A percentile compares a stretch with the other conserved stretches of the same genome.
These are phyloP conservation scores for Rhodotorula sp. DNA, from an alignment of 1,284 basidiomycete genomes.

Conservation along the genomic window DNA sequence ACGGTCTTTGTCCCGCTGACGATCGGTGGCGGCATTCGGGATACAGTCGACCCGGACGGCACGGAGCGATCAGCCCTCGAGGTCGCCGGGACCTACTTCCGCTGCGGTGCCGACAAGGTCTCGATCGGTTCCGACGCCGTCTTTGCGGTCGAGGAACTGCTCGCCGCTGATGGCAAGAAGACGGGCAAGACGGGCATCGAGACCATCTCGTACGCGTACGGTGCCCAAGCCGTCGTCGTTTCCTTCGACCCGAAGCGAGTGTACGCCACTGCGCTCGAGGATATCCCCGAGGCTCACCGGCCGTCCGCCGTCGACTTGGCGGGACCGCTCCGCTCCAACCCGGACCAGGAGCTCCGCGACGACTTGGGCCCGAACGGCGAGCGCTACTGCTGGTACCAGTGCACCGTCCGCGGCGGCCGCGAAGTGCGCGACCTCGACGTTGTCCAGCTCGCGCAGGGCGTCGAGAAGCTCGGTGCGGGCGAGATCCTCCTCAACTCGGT, in stretches of 20 bases:
- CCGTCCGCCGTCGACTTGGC: slow-evolving; percentile 68
- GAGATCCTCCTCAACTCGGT: slow-evolving; percentile 96
- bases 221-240: slow-evolving; percentile 96
- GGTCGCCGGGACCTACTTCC: slow-evolving; percentile 94
- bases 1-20: slow-evolving; percentile 96
- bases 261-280: slow-evolving; percentile 65
- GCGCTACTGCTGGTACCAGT: slow-evolving; percentile 94
- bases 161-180: slow-evolving; percentile 45
- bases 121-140: slow-evolving; percentile 96
- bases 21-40: slow-evolving; percentile 97
- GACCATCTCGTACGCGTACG: slow-evolving; percentile 85
- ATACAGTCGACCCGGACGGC: slow-evolving; percentile 92
- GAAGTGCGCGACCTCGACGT: slow-evolving; percentile 86
- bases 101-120: slow-evolving; percentile 96
- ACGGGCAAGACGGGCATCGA: slow-evolving; percentile 73
- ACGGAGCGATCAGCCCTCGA: slow-evolving; percentile 81
- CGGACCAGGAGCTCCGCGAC: slow-evolving; percentile 17
- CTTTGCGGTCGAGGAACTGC: slow-evolving; percentile 81
- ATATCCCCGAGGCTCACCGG: slow-evolving; percentile 60
- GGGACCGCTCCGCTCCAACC: slow-evolving; percentile 49
- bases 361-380: slow-evolving; percentile 58
- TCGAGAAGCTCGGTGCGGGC: slow-evolving; percentile 85
- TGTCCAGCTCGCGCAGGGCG: slow-evolving; percentile 84
- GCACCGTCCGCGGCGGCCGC: slow-evolving; percentile 91
- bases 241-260: slow-evolving; percentile 91